phyloP scores from a whole-genome alignment of 495 filamentous ascomycete genomes.

The Talaromyces nanjingensis region DNA sequence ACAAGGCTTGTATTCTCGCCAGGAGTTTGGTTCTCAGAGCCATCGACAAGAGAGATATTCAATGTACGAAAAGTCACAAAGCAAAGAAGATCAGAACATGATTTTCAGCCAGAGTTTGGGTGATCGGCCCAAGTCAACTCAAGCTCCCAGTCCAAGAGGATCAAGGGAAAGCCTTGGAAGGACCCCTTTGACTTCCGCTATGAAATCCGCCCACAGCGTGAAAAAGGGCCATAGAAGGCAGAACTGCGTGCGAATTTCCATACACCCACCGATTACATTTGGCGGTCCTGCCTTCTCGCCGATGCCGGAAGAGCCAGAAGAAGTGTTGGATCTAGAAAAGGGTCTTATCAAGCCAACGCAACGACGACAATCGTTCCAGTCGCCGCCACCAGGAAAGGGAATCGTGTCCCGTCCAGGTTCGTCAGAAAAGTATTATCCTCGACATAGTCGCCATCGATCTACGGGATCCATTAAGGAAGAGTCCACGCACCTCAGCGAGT shows the following conservation, averaged over 20 bases:
- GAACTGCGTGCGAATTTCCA: slow-evolving; percentile 44
- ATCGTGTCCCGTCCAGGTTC: not conserved
- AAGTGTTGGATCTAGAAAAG: slow-evolving; percentile 26
- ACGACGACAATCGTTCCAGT: not conserved
- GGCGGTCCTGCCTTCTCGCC: slow-evolving; percentile 28
- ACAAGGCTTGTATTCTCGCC: slow-evolving; percentile 8
- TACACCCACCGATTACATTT: slow-evolving; percentile 35
- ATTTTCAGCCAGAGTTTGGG: slow-evolving; percentile 4
- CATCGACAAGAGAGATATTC: slow-evolving; percentile 17
- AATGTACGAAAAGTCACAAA: slow-evolving; percentile 18
- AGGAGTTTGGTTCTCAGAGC: slow-evolving; percentile 8
- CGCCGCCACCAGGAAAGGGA: not conserved
- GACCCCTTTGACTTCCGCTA: slow-evolving; percentile 26
- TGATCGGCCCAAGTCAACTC: slow-evolving; percentile 4
- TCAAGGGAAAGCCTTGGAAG: slow-evolving; percentile 9
- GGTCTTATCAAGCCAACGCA: not conserved
- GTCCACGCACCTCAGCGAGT: slow-evolving; percentile 15
- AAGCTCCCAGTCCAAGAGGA: not conserved
- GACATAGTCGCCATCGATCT: slow-evolving; percentile 9
- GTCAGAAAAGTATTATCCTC: not conserved
- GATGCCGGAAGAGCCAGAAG: slow-evolving; percentile 31
- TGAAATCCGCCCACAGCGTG: slow-evolving; percentile 29
- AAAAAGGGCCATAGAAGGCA: slow-evolving; percentile 41
- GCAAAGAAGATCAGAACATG: slow-evolving; percentile 12
- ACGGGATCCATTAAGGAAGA: slow-evolving; percentile 7